Base-by-base conservation (phyloP, 129 eudicot genomes). In the Flaveria trinervia region DNA sequence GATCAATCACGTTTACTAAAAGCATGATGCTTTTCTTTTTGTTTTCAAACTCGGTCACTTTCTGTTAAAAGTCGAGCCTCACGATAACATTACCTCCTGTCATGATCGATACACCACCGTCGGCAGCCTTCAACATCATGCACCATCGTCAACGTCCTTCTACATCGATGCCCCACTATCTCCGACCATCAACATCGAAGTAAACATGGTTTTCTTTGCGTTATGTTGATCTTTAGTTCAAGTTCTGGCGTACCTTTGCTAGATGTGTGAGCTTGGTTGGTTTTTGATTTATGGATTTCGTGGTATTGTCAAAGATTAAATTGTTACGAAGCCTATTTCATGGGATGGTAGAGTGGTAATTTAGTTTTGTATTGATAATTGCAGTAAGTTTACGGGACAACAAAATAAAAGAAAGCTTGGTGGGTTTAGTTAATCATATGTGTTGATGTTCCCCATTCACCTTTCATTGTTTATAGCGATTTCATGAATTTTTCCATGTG, bases 11-110 rank as follows among this genome's bases (percentile, higher is more conserved):
- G 48, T 51, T 71, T 30, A 3, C 46, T 1, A 54, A 55, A 55
- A 72, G 65, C 54, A 55, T 54, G 50, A 8, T 17, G 28, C 50
- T 18, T 25, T 70, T 70, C 12, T 70, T 49, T 73, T 9, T 8
- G 3, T 39, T 18, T 57, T 73, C 55, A 41, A 57, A 73, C 77
- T 56, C 77, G 14, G 41, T 73, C 77, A 65, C 16, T 73, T 73
- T 73, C 23, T 14, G 4, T 13, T 44, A 14, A 56, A 49, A 72
- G 68, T 72, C 11, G 49, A 71, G 6, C 18, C 17, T 68, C 39
- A 68, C 52, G 7, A 70, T 48, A 46, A 70, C 44, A 8, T 70
- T 28, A 5, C 44, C 23, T 46, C 45, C 60, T 14, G 22, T 33
- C 69, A 30, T 30, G 41, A 30, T 70, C 74, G 7, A 68, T 45